Evolutionary conservation across 202 grass and related monocot genomes (phyloP).

Genomic region (Sporobolus alterniflorus): DNA sequence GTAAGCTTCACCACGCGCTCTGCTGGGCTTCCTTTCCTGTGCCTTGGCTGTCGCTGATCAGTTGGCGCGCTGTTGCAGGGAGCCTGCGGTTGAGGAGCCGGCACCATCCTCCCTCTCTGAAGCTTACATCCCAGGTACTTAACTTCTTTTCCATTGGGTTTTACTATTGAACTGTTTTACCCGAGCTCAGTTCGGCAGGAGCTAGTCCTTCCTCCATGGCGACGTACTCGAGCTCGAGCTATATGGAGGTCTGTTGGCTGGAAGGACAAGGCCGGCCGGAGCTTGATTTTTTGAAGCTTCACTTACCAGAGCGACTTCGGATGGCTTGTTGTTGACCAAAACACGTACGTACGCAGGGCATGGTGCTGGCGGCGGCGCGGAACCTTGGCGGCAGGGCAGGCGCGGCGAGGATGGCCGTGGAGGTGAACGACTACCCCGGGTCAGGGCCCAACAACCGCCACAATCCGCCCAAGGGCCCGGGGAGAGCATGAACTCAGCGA

Average conservation of each 20-base stretch:
- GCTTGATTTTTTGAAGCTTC: too few relatives aligned
- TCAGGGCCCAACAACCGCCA: constrained; percentile 71
- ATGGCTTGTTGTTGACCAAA: neutral
- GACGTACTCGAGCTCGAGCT: too few relatives aligned
- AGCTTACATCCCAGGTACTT: constrained; percentile 23
- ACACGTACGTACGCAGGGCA: constrained; percentile 6
- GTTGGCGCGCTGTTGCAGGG: constrained; percentile 17
- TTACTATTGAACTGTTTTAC: too few relatives aligned
- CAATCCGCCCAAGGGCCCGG: constrained; percentile 65
- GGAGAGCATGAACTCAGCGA: constrained; percentile 36
- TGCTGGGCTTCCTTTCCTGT: neutral
- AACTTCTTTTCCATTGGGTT: neutral
- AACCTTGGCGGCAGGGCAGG: neutral
- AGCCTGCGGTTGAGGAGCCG: constrained; percentile 28
- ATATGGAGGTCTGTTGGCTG: too few relatives aligned
- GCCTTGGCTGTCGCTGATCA: neutral
- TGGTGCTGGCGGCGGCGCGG: neutral
- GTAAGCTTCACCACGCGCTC: neutral
- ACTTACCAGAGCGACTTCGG: too few relatives aligned
- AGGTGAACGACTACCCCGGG: constrained; percentile 73
- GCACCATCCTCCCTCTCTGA: neutral
- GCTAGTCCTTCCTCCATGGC: too few relatives aligned
- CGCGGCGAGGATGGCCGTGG: constrained; percentile 58
- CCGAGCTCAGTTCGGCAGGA: too few relatives aligned
- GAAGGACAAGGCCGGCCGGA: too few relatives aligned